Evolutionary conservation across 768 basidiomycete genomes (phyloP).

Genomic region (Amanita rimosa): DNA sequence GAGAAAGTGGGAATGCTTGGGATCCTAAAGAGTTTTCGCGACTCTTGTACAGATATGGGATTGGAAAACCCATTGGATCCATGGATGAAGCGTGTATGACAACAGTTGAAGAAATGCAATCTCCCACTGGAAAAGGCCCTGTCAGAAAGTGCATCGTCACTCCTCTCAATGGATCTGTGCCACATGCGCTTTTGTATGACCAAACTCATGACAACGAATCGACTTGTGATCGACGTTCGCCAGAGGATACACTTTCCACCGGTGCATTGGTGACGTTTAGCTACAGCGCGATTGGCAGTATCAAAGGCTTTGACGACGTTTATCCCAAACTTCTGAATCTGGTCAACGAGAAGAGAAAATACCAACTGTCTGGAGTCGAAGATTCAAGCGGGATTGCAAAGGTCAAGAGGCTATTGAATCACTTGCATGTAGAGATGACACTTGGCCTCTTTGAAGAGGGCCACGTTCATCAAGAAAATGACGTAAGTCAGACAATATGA

Average conservation of each 20-base stretch:
- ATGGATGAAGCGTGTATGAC: constrained; percentile 89
- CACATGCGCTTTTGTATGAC: constrained; percentile 93
- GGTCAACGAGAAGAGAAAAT: constrained; percentile 72
- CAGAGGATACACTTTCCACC: constrained; percentile 91
- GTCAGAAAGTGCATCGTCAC: constrained; percentile 62
- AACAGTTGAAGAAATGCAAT: constrained; percentile 61
- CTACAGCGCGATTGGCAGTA: constrained; percentile 79
- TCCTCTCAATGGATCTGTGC: constrained; percentile 74
- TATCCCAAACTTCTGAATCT: constrained; percentile 92
- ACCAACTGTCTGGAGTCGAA: constrained; percentile 54
- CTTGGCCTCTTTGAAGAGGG: constrained; percentile 82
- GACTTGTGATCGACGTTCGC: constrained; percentile 77
- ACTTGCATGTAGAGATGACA: constrained; percentile 86
- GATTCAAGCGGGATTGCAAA: constrained; percentile 45
- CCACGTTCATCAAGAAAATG: constrained; percentile 93
- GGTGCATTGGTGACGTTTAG: constrained; percentile 91
- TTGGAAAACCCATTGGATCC: constrained; percentile 92
- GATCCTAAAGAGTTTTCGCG: constrained; percentile 88
- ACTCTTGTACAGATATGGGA: constrained; percentile 78
- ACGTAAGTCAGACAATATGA: constrained; percentile 41
- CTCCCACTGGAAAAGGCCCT: constrained; percentile 77
- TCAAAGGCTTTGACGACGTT: constrained; percentile 95
- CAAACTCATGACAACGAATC: constrained; percentile 98
- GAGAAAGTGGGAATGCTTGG: constrained; percentile 89
- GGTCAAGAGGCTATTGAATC: constrained; percentile 69